Evolutionary conservation across 169 alveolate species (phyloP).

Genomic region (Ichthyophthirius multifiliis): DNA sequence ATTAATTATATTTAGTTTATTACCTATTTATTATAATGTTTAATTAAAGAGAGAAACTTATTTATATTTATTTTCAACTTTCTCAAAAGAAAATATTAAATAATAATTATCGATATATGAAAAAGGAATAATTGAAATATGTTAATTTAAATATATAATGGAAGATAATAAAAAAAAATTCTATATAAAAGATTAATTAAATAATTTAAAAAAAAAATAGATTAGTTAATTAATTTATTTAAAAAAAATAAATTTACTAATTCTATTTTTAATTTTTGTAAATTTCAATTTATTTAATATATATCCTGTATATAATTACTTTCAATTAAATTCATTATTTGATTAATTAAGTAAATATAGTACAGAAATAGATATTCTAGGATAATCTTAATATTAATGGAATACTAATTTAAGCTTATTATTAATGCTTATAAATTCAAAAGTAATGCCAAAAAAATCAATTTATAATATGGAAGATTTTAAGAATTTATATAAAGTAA

Average conservation of each 20-base stretch:
- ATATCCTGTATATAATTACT: too few relatives aligned
- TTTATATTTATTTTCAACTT: background rate
- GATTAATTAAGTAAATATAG: too few relatives aligned
- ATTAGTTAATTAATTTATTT: background rate
- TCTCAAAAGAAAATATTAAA: background rate
- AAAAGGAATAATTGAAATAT: background rate
- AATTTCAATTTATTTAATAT: too few relatives aligned
- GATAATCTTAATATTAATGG: too few relatives aligned
- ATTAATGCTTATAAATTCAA: too few relatives aligned
- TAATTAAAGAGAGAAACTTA: background rate
- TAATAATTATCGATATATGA: background rate
- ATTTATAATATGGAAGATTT: too few relatives aligned
- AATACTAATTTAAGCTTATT: too few relatives aligned
- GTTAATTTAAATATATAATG: background rate
- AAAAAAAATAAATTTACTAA: background rate
- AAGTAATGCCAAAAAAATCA: too few relatives aligned
- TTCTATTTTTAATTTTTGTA: background rate
- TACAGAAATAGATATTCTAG: too few relatives aligned
- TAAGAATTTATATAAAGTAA: too few relatives aligned
- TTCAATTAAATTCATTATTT: too few relatives aligned
- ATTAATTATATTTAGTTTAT: background rate
- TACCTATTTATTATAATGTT: background rate
- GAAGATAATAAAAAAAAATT: background rate
- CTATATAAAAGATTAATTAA: background rate
- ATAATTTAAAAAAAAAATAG: background rate